Evolutionary conservation across 2,329 filamentous ascomycete genomes (phyloP).

Genomic region (Monosporascus sp.): DNA sequence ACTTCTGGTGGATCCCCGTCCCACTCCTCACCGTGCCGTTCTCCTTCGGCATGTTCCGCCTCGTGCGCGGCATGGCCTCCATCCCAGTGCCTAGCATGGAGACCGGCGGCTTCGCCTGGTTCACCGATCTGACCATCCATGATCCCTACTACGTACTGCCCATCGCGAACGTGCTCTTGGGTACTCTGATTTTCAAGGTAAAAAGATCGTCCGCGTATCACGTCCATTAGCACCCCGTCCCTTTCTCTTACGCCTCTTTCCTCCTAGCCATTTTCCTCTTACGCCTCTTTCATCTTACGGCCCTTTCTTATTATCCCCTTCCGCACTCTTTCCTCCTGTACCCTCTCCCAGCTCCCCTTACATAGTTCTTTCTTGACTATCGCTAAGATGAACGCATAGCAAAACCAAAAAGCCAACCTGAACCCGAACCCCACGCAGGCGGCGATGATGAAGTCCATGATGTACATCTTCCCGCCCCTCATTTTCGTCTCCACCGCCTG

Average conservation of each 20-base stretch:
- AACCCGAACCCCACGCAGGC: slow-evolving; percentile 26
- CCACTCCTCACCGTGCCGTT: slow-evolving; percentile 60
- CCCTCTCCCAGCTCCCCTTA: no score
- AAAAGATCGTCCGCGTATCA: slow-evolving; percentile 15
- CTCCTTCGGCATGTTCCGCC: slow-evolving; percentile 74
- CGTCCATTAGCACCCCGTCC: background rate
- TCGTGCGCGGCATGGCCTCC: slow-evolving; percentile 66
- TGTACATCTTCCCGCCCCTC: slow-evolving; percentile 37
- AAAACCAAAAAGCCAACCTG: slow-evolving; percentile 15
- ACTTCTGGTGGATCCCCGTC: slow-evolving; percentile 42
- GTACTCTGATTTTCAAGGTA: slow-evolving; percentile 57
- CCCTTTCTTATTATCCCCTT: background rate
- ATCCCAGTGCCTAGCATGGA: slow-evolving; percentile 79
- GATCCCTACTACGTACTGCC: slow-evolving; percentile 81
- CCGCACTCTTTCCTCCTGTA: no score
- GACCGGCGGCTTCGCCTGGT: slow-evolving; percentile 68
- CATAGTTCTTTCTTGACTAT: no score
- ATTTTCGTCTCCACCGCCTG: slow-evolving; percentile 41
- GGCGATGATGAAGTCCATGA: slow-evolving; percentile 36
- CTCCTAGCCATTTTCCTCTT: background rate
- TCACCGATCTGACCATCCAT: slow-evolving; percentile 66
- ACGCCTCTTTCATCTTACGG: background rate
- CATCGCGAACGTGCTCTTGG: slow-evolving; percentile 47
- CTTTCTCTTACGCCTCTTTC: background rate
- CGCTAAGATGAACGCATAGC: slow-evolving; percentile 9